phyloP scores from a whole-genome alignment of 2,329 filamentous ascomycete genomes.

The Fusarium brevicatenulatum region DNA sequence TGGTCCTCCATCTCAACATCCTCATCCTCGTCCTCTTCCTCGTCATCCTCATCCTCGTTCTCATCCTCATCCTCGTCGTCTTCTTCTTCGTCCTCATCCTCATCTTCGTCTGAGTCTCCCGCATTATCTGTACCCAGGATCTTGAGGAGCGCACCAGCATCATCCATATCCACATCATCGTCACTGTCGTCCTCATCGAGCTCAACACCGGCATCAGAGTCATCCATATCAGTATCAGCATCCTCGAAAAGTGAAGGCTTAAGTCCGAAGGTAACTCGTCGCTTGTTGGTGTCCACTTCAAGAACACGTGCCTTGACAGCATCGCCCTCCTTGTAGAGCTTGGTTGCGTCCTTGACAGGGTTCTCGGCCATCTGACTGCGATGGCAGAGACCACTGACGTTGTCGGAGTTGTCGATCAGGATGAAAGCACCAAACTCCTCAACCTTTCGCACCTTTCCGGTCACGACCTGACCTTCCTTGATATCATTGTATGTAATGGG shows the following conservation, averaged over 20 bases:
- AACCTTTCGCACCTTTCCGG: constrained; percentile 91
- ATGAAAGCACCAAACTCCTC: constrained; percentile 97
- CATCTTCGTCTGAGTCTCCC: constrained; percentile 53
- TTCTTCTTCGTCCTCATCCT: constrained; percentile 48
- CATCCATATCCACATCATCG: constrained; percentile 62
- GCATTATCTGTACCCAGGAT: constrained; percentile 60
- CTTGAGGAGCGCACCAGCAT: constrained; percentile 55
- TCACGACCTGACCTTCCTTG: constrained; percentile 81
- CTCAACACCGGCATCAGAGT: constrained; percentile 60
- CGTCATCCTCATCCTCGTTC: constrained; percentile 52
- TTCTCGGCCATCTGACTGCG: constrained; percentile 91
- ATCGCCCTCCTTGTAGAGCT: constrained; percentile 90
- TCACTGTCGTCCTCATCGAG: constrained; percentile 61
- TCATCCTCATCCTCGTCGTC: constrained; percentile 54
- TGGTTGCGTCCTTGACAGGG: constrained; percentile 82
- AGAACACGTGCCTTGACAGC: constrained; percentile 91
- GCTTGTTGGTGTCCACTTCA: constrained; percentile 77
- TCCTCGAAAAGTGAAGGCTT: constrained; percentile 92
- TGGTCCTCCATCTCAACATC: constrained; percentile 56
- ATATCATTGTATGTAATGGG: constrained; percentile 81
- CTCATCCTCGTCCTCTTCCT: constrained; percentile 51
- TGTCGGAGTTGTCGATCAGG: constrained; percentile 84
- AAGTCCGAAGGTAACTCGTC: constrained; percentile 86
- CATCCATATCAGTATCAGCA: constrained; percentile 63
- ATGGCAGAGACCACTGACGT: constrained; percentile 94